A percentile compares a stretch with the other conserved stretches of the same genome.
These are phyloP conservation scores for Talaromyces funiculosus DNA, from an alignment of 2,329 filamentous ascomycete species.

Conservation along the genomic window DNA sequence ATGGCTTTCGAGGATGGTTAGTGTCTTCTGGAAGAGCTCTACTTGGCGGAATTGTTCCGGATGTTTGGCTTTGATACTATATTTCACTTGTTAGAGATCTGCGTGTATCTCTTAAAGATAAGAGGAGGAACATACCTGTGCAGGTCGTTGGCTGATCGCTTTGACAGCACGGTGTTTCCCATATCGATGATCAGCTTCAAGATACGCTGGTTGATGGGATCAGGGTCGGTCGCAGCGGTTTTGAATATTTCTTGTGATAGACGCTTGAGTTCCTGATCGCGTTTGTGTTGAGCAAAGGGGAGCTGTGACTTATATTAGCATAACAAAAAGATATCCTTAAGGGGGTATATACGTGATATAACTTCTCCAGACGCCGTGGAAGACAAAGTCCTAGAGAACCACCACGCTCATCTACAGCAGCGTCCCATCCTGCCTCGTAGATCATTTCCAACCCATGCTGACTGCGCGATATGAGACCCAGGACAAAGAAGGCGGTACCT, in stretches of 20 bases:
- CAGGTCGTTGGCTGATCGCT: conserved; percentile 77
- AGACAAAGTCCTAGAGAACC: conserved; percentile 83
- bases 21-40: conserved; percentile 74
- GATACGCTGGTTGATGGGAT: conserved; percentile 66
- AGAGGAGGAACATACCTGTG: conserved; percentile 46
- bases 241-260: conserved; percentile 44
- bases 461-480: conserved; percentile 87
- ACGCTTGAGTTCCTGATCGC: conserved; percentile 40
- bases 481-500: conserved; percentile 92
- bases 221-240: conserved; percentile 54
- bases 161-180: conserved; percentile 88
- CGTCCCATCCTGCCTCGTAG: conserved; percentile 86
- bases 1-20: conserved; percentile 79
- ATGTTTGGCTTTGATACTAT: conserved; percentile 68
- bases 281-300: conserved; percentile 34
- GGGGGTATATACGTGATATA: conserved; percentile 34
- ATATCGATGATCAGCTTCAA: conserved; percentile 80
- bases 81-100: conserved; percentile 20
- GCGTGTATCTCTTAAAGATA: not conserved
- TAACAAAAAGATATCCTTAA: not conserved
- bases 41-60: conserved; percentile 69
- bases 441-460: conserved; percentile 88
- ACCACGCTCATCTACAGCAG: conserved; percentile 76
- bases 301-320: conserved; percentile 20
- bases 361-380: conserved; percentile 67